Conservation (phyloP, 495 filamentous ascomycete species). For the Daldinia decipiens region DNA sequence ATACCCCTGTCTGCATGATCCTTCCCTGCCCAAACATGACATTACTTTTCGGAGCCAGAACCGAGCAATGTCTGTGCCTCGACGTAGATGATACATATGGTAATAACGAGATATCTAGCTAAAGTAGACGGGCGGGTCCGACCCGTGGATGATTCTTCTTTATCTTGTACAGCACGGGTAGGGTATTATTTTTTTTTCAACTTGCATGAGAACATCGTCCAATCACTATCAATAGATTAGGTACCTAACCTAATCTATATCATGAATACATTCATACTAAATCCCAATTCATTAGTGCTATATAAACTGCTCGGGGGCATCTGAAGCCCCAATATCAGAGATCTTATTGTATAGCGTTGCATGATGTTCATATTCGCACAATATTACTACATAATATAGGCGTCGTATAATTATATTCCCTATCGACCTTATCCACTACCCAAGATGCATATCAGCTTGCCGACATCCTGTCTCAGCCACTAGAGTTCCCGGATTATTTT, state of each 20-base stretch:
- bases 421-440: background rate
- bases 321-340: no score
- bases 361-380: background rate
- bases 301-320: background rate
- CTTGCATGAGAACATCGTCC: background rate
- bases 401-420: background rate
- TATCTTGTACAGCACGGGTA: constrained; percentile 23
- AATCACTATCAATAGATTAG: background rate
- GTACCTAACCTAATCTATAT: background rate
- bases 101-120: constrained; percentile 24
- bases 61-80: constrained; percentile 9
- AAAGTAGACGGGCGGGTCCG: constrained; percentile 30
- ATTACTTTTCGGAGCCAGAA: constrained; percentile 17
- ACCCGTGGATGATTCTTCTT: constrained; percentile 14
- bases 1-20: constrained; percentile 22
- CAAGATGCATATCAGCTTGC: background rate
- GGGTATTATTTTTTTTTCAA: background rate
- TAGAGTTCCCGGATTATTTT: background rate
- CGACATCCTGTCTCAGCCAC: background rate
- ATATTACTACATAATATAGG: no score
- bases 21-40: background rate
- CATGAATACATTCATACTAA: background rate
- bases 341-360: background rate
- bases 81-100: constrained; percentile 18
- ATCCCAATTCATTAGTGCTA: background rate